Evolutionary conservation across 306 rosid species (phyloP), one percentile per base, ranked within the genome.

Genomic region (Leucaena leucocephala): DNA sequence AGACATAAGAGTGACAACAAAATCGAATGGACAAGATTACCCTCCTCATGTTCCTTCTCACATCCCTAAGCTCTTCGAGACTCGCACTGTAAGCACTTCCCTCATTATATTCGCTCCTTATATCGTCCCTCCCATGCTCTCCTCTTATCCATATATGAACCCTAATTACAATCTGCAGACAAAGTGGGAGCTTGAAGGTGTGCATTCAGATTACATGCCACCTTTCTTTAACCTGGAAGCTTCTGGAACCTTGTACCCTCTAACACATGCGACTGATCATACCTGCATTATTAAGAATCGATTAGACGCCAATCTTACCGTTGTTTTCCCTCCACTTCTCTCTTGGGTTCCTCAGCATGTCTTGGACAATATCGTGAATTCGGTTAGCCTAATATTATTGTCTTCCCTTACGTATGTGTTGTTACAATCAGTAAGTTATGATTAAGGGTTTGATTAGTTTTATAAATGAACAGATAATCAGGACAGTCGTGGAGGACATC

Each of bases 11-110:
- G 84, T 81, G 27, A 76, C 22, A 58, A 76, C 76, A 76, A 80
- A 33, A 80, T 66, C 82, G 42, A 46, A 66, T 76, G 42, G 34
- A 0, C 42, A 76, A 48, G 72, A 80, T 11, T 80, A 80, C 49
- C 87, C 87, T 35, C 75, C 49, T 71, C 76, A 71, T 61, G 58
- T 80, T 64, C 84, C 87, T 49, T 8, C 14, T 1, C 84, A 80
- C 72, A 59, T 80, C 78, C 39, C 75, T 58, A 84, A 84, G 72
- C 33, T 80, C 58, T 44, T 63, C 0, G 52, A 80, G 36, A 14
- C 70, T 75, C 78, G 44, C 0, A 76, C 59, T 45, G 84, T 84
- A 84, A 80, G 81, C 75, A 43, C 22, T 35, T 15, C 6, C 39
- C 39, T 9, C 11, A 17, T 4, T n/a, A 7, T 3, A 50, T 63